phyloP scores from a whole-genome alignment of 805 yeast species.

The Candida golubevii region DNA sequence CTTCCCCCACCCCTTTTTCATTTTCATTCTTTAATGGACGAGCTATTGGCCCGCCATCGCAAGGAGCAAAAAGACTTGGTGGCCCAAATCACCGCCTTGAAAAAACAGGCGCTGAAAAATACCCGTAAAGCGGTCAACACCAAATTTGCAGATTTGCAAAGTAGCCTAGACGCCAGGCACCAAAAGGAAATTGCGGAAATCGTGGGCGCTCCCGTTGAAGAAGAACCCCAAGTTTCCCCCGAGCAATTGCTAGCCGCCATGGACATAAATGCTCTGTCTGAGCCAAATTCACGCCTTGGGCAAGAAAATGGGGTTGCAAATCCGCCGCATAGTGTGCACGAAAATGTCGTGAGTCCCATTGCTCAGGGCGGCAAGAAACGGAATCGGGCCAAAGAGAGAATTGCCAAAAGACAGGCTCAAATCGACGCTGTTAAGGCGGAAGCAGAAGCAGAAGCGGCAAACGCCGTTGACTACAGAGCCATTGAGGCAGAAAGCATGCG shows the following conservation, averaged over 20 bases:
- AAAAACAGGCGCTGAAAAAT: slow-evolving; percentile 79
- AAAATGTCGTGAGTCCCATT: neutral
- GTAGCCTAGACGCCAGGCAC: slow-evolving; percentile 51
- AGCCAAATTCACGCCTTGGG: neutral
- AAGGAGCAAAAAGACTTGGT: slow-evolving; percentile 65
- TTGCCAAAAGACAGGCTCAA: slow-evolving; percentile 73
- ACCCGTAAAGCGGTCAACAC: slow-evolving; percentile 62
- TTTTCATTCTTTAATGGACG: slow-evolving; percentile 30
- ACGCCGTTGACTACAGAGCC: slow-evolving; percentile 61
- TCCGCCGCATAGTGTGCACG: neutral
- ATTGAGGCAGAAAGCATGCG: slow-evolving; percentile 68
- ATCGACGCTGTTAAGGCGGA: slow-evolving; percentile 56
- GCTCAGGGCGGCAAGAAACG: slow-evolving; percentile 38
- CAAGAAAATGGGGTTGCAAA: neutral
- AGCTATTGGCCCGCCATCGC: slow-evolving; percentile 55
- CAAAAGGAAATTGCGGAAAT: slow-evolving; percentile 40
- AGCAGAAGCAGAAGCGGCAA: slow-evolving; percentile 67
- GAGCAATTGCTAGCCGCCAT: slow-evolving; percentile 48
- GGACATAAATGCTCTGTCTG: slow-evolving; percentile 1
- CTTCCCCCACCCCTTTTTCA: neutral
- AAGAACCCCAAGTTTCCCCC: slow-evolving; percentile 36
- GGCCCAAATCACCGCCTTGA: slow-evolving; percentile 67
- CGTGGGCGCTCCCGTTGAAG: neutral
- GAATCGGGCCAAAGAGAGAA: slow-evolving; percentile 80
- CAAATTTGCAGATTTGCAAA: slow-evolving; percentile 58